Evolutionary conservation across 768 basidiomycete genomes (phyloP), one percentile per base, ranked within the genome.

Genomic region (Rhodotorula sphaerocarpa): DNA sequence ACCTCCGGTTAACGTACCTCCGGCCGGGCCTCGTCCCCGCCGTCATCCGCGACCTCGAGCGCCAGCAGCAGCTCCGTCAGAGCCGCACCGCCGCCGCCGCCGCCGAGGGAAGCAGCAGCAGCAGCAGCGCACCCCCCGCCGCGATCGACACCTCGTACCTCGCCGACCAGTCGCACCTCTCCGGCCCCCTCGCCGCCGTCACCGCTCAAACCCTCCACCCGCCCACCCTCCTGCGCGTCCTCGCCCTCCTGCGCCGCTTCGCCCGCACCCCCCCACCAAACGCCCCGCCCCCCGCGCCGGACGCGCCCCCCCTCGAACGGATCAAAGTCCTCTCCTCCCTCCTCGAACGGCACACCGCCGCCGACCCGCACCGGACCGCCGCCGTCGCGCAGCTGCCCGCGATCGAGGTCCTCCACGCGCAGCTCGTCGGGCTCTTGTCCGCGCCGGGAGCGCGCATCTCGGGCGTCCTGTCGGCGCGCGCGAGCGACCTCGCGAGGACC

Each of bases 351-450:
- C 36, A 39, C 10, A 78, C 88, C 59, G 82, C 91, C 74, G 77
- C 83, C 55, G 79, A 82, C 25, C 75, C 79, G 15, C 80, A 80
- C 9, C 76, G 90, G 57, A 77, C 79, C 72, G 11, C 9, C 10
- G 79, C 82, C 20, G 82, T 90, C 7, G 82, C 84, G 36, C 82
- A 83, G 70, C 76, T 93, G 55, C 91, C 90, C 27, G 82, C 85
- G 47, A 75, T 93, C 71, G 86, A 86, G 43, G 84, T 82, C 4
- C 75, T 95, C 63, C 77, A 86, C 55, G 84, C 84, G 23, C 90
- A 93, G 75, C 80, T 96, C 59, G 85, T 92, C 20, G 91, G 90
- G 12, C 65, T 95, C 75, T 74, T 96, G 63, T 85, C 85, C 60
- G 79, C 83, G 20, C 88, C 88, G 47, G 84, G 82, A 16, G 79